phyloP scores from a whole-genome alignment of 805 yeast species.

The Blastobotrys mokoenaii region DNA sequence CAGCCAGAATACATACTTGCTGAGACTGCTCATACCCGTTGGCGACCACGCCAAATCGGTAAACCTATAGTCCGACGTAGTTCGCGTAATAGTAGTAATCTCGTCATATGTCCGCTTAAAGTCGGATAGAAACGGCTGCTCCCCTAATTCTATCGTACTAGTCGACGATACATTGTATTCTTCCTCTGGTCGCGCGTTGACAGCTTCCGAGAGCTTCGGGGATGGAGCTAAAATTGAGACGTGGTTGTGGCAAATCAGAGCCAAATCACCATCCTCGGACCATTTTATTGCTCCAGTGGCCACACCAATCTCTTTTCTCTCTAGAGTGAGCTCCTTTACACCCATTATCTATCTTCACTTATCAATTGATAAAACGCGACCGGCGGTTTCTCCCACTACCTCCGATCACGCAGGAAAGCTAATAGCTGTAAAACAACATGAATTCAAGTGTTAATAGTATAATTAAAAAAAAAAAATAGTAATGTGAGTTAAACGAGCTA shows the following conservation, averaged over 20 bases:
- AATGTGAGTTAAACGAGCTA: background rate
- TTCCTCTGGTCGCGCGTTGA: slow-evolving; percentile 4
- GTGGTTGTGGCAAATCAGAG: slow-evolving; percentile 9
- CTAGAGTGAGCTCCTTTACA: slow-evolving; percentile 5
- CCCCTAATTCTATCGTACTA: slow-evolving; percentile 7
- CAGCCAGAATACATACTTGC: background rate
- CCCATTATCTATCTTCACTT: background rate
- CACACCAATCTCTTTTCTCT: slow-evolving; percentile 2
- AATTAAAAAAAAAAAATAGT: background rate
- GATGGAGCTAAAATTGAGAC: slow-evolving; percentile 11
- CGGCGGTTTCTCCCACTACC: too few relatives aligned
- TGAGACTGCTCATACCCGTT: slow-evolving; percentile 10
- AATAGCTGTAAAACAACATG: too few relatives aligned
- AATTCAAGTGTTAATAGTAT: too few relatives aligned
- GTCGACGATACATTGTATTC: slow-evolving; percentile 10
- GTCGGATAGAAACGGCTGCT: background rate
- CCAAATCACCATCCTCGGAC: slow-evolving; percentile 19
- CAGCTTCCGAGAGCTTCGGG: slow-evolving; percentile 5
- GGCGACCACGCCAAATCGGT: slow-evolving; percentile 19
- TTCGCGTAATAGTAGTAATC: slow-evolving; percentile 8
- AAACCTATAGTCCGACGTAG: slow-evolving; percentile 9
- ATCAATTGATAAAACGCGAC: too few relatives aligned
- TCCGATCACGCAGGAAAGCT: too few relatives aligned
- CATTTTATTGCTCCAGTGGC: slow-evolving; percentile 15
- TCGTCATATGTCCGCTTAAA: slow-evolving; percentile 6